A percentile compares a stretch with the other conserved stretches of the same genome.
Conservation (phyloP, 177 flowering plant species). For the Tripterygium wilfordii region DNA sequence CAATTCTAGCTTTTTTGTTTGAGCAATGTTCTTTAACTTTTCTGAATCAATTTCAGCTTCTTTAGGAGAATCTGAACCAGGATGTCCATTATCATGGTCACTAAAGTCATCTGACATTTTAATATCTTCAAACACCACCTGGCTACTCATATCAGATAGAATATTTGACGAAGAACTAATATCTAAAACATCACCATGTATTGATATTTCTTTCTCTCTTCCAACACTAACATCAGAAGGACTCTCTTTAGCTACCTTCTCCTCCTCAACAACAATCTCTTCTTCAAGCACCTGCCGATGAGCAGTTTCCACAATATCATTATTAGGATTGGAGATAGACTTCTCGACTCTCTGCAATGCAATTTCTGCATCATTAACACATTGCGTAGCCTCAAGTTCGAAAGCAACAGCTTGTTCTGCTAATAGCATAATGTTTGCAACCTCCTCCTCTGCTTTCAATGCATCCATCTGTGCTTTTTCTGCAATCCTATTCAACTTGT, state of each 20-base stretch:
- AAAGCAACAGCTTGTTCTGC: constrained; percentile 98
- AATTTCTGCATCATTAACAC: constrained; percentile 90
- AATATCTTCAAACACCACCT: constrained; percentile 28
- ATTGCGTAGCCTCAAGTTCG: constrained; percentile 82
- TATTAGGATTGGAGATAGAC: constrained; percentile 24
- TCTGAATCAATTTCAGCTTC: constrained; percentile 68
- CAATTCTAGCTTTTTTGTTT: constrained; percentile 66
- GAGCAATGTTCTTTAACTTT: constrained; percentile 47
- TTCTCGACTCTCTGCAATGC: constrained; percentile 77
- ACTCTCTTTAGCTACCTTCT: constrained; percentile 21
- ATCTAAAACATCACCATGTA: constrained; percentile 21
- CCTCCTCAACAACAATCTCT: constrained; percentile 37
- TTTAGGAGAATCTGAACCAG: constrained; percentile 32
- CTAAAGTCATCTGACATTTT: constrained; percentile 32
- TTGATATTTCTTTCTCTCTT: constrained; percentile 21
- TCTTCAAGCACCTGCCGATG: constrained; percentile 20
- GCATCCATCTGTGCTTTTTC: constrained; percentile 66
- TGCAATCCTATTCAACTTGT: constrained; percentile 63
- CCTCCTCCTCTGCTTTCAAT: constrained; percentile 90
- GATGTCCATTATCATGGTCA: constrained; percentile 54
- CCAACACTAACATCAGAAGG: constrained; percentile 30
- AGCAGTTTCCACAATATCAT: constrained; percentile 30
- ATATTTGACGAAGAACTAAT: constrained; percentile 27
- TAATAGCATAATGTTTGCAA: constrained; percentile 83
- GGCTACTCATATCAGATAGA: constrained; percentile 27